phyloP scores from a whole-genome alignment of 2,329 filamentous ascomycete genomes.

The Aspergillus fischeri region DNA sequence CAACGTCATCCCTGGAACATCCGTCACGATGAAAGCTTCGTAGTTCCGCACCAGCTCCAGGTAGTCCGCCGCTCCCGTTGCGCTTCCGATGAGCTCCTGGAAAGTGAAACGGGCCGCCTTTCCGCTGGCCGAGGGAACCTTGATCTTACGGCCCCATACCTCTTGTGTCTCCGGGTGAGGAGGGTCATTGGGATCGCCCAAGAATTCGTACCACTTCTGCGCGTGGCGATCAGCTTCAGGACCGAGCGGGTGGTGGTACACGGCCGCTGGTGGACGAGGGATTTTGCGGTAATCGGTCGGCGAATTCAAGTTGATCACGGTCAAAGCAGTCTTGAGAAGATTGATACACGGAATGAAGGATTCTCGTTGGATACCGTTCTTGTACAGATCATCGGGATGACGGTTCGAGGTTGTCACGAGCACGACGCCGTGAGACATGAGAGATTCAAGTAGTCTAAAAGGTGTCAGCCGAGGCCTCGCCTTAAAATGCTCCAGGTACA shows the following conservation, averaged over 20 bases:
- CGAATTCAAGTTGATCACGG: conserved; percentile 91
- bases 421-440: conserved; percentile 97
- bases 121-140: conserved; percentile 82
- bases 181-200: conserved; percentile 74
- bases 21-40: conserved; percentile 86
- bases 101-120: conserved; percentile 89
- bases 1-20: conserved; percentile 87
- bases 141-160: conserved; percentile 90
- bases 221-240: conserved; percentile 72
- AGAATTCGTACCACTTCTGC: conserved; percentile 91
- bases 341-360: conserved; percentile 95
- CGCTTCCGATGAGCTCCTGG: conserved; percentile 80
- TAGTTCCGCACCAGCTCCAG: conserved; percentile 86
- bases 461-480: conserved; percentile 20
- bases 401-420: conserved; percentile 94
- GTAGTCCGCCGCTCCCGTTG: conserved; percentile 92
- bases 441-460: conserved; percentile 68
- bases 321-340: conserved; percentile 76
- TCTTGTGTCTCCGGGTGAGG: conserved; percentile 74
- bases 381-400: conserved; percentile 95
- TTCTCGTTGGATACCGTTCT: conserved; percentile 93
- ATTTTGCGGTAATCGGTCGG: conserved; percentile 97
- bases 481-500: conserved; percentile 7
- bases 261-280: conserved; percentile 82
- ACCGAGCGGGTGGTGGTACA: conserved; percentile 88